phyloP scores from a whole-genome alignment of 1,284 basidiomycete genomes.

The Ganoderma meredithae region DNA sequence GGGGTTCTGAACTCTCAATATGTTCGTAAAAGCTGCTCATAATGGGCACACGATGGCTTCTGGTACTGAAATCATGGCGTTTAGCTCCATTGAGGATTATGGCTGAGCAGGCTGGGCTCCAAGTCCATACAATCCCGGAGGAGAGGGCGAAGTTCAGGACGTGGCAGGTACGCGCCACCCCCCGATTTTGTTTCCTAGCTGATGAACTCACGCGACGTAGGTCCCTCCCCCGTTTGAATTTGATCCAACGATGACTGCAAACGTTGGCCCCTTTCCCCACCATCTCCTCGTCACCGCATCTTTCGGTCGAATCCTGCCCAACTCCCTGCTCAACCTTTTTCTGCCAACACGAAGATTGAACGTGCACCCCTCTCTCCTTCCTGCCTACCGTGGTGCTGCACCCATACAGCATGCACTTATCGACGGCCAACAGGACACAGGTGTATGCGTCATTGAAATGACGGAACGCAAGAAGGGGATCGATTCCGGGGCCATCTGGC shows the following conservation, averaged over 20 bases:
- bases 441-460: slow-evolving; percentile 77
- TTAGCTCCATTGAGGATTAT: slow-evolving; percentile 67
- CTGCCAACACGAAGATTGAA: slow-evolving; percentile 75
- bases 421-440: slow-evolving; percentile 66
- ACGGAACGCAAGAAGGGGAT: slow-evolving; percentile 62
- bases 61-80: background rate
- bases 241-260: background rate
- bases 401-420: slow-evolving; percentile 90
- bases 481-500: slow-evolving; percentile 71
- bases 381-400: slow-evolving; percentile 89
- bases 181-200: background rate
- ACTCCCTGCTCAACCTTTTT: slow-evolving; percentile 73
- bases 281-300: slow-evolving; percentile 89
- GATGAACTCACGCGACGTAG: slow-evolving; percentile 33
- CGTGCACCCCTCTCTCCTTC: slow-evolving; percentile 91
- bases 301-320: slow-evolving; percentile 89
- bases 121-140: slow-evolving; percentile 65
- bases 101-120: slow-evolving; percentile 55
- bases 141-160: slow-evolving; percentile 60
- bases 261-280: slow-evolving; percentile 42
- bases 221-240: slow-evolving; percentile 56
- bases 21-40: slow-evolving; percentile 46
- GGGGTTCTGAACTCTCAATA: slow-evolving; percentile 56
- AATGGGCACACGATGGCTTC: background rate
- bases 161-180: slow-evolving; percentile 58